Conservation (phyloP, 192 early-diverging fungal species). For the Mortierella hygrophila region DNA sequence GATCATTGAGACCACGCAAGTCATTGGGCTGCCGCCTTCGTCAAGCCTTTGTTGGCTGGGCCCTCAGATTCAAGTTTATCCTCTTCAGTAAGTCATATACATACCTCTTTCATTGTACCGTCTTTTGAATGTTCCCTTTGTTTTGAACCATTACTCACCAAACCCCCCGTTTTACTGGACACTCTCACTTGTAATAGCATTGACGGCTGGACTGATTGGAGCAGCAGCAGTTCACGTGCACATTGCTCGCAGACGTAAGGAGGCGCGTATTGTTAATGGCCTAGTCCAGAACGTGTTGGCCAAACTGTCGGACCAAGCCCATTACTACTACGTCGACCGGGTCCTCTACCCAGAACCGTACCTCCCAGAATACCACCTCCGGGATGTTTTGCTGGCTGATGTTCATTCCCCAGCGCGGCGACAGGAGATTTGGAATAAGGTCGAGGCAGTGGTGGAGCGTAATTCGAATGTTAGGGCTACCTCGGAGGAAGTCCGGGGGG, state of each 20-base stretch:
- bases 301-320: constrained; percentile 61
- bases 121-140: too few relatives aligned
- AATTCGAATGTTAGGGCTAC: constrained; percentile 75
- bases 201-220: neutral
- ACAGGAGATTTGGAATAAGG: constrained; percentile 71
- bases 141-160: too few relatives aligned
- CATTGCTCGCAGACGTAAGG: constrained; percentile 25
- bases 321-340: constrained; percentile 73
- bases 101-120: neutral
- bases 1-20: constrained; percentile 40
- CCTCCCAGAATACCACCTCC: constrained; percentile 61
- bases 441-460: constrained; percentile 67
- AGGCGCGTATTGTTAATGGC: constrained; percentile 28
- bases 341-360: constrained; percentile 65
- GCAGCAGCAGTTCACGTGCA: constrained; percentile 16
- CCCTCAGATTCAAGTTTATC: constrained; percentile 37
- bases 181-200: neutral
- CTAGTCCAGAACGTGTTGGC: constrained; percentile 42
- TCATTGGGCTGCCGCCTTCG: constrained; percentile 33
- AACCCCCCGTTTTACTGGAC: neutral
- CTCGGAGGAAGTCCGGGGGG: constrained; percentile 69
- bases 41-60: constrained; percentile 41
- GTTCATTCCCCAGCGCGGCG: constrained; percentile 56
- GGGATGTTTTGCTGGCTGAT: constrained; percentile 68
- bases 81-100: constrained; percentile 13